Conservation (phyloP, 345 rosid genomes). For the Microthlaspi erraticum region DNA sequence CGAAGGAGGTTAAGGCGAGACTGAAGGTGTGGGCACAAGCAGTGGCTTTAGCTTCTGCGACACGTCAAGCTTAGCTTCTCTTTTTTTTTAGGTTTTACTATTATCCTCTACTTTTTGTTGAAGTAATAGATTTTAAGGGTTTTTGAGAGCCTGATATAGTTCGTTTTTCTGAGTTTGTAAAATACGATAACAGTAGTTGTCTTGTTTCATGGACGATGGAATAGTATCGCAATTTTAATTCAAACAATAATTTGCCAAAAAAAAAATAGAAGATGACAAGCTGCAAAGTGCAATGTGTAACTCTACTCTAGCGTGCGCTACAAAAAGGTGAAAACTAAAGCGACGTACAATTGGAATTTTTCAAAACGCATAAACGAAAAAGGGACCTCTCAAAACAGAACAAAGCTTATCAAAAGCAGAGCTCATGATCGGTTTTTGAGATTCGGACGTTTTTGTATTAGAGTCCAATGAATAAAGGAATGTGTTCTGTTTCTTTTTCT, state of each 20-base stretch:
- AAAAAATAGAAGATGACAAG: neutral
- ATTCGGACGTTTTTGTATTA: slow-evolving; percentile 41
- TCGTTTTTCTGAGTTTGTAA: slow-evolving; percentile 9
- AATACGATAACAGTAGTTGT: slow-evolving; percentile 11
- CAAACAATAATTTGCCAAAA: neutral
- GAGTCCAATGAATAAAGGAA: slow-evolving; percentile 43
- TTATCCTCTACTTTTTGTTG: neutral
- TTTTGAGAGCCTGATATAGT: slow-evolving; percentile 15
- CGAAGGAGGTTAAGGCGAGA: slow-evolving; percentile 94
- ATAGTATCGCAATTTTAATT: neutral
- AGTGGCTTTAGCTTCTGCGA: slow-evolving; percentile 79
- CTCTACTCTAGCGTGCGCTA: slow-evolving; percentile 23
- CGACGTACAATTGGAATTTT: slow-evolving; percentile 23
- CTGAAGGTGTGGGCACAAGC: slow-evolving; percentile 98
- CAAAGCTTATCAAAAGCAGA: slow-evolving; percentile 38
- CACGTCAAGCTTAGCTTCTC: slow-evolving; percentile 46
- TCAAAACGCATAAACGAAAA: slow-evolving; percentile 10
- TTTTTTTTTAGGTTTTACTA: slow-evolving; percentile 14
- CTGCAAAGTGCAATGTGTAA: neutral
- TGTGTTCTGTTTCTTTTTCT: slow-evolving; percentile 23
- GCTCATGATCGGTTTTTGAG: slow-evolving; percentile 37
- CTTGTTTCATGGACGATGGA: no score
- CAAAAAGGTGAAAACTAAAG: slow-evolving; percentile 19
- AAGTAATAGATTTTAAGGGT: neutral
- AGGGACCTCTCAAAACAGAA: slow-evolving; percentile 18